These are phyloP conservation scores for Fusarium sp. DNA, from an alignment of 2,329 filamentous ascomycete species.

Conservation along the genomic window DNA sequence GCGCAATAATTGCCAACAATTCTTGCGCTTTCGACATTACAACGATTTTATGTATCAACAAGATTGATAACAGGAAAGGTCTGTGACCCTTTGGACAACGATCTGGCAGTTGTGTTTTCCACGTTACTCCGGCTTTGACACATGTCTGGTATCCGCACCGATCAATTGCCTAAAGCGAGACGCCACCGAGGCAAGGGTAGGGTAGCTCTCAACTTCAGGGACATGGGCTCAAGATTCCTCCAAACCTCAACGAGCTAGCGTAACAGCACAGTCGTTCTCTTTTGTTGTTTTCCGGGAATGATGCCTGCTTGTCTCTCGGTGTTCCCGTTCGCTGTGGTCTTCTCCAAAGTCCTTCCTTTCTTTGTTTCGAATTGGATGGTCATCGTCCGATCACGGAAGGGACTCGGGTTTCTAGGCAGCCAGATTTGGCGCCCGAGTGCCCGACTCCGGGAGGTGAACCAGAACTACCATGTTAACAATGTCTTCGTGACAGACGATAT, in stretches of 20 bases:
- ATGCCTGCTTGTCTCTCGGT: conserved; percentile 45
- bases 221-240: conserved; percentile 9
- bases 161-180: conserved; percentile 35
- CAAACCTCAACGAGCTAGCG: conserved; percentile 31
- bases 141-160: conserved; percentile 24
- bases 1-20: background rate
- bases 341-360: conserved; percentile 37
- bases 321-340: conserved; percentile 41
- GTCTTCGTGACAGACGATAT: background rate
- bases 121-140: conserved; percentile 32
- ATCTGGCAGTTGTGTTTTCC: conserved; percentile 39
- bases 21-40: background rate
- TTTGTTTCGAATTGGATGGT: conserved; percentile 34
- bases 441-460: conserved; percentile 6
- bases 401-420: conserved; percentile 19
- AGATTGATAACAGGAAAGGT: conserved; percentile 44
- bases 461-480: background rate
- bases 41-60: background rate
- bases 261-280: conserved; percentile 3
- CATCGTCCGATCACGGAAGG: conserved; percentile 41
- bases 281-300: conserved; percentile 43
- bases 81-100: conserved; percentile 12
- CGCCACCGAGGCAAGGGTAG: conserved; percentile 42
- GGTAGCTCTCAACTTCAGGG: conserved; percentile 8
- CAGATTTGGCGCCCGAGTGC: conserved; percentile 9